Conservation (phyloP, 371 early-diverging fungal species). For the Apophysomyces elegans region DNA sequence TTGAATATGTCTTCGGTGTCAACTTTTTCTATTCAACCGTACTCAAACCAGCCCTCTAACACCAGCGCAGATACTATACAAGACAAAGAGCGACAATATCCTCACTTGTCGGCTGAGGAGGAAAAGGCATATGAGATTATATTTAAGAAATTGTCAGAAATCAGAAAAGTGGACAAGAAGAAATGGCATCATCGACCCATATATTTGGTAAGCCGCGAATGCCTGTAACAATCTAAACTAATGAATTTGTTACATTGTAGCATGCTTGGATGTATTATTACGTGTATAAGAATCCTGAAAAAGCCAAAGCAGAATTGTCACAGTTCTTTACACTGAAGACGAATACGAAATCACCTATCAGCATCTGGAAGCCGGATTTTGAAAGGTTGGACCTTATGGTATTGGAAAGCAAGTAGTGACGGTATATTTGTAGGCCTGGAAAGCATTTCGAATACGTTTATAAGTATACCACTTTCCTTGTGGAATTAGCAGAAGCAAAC, state of each 20-base stretch:
- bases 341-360: conserved; percentile 55
- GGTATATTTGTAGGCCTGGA: conserved; percentile 46
- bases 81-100: conserved; percentile 47
- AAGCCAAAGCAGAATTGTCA: conserved; percentile 62
- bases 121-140: conserved; percentile 47
- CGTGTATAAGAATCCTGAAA: conserved; percentile 55
- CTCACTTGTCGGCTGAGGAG: not conserved
- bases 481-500: conserved; percentile 56
- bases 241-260: conserved; percentile 29
- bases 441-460: conserved; percentile 72
- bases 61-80: conserved; percentile 20
- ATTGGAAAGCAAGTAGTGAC: conserved; percentile 15
- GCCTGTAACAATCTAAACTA: not conserved
- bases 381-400: conserved; percentile 53
- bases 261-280: conserved; percentile 67
- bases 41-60: too few relatives aligned
- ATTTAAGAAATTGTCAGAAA: conserved; percentile 48
- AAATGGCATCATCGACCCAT: conserved; percentile 70
- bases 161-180: conserved; percentile 60
- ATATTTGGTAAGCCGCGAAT: conserved; percentile 56
- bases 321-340: conserved; percentile 60
- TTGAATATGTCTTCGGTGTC: not conserved
- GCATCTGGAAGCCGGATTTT: conserved; percentile 76
- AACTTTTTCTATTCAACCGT: not conserved
- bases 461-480: conserved; percentile 65